Evolutionary conservation across 1,284 basidiomycete species (phyloP).

Genomic region (Gymnopus androsaceus): DNA sequence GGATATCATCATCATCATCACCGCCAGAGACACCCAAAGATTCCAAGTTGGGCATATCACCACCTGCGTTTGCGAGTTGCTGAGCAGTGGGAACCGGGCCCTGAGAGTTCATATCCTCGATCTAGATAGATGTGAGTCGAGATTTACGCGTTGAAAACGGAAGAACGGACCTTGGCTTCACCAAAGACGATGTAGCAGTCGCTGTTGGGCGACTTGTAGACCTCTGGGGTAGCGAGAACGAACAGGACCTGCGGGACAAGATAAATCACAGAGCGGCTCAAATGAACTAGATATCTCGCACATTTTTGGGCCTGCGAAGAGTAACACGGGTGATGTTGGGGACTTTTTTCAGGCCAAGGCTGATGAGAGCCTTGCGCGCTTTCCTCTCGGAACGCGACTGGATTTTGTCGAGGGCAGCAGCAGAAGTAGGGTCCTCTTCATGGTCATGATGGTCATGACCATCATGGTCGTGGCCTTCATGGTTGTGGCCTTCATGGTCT

Average conservation of each 20-base stretch:
- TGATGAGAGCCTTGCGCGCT: constrained; percentile 85
- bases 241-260: constrained; percentile 70
- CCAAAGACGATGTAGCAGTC: constrained; percentile 99
- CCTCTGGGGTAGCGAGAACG: constrained; percentile 92
- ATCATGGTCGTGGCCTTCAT: constrained; percentile 29
- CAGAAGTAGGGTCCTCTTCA: constrained; percentile 81
- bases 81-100: constrained; percentile 85
- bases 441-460: constrained; percentile 59
- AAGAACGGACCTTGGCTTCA: constrained; percentile 79
- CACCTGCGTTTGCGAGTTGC: constrained; percentile 68
- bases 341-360: constrained; percentile 90
- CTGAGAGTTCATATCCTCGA: constrained; percentile 89
- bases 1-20: constrained; percentile 75
- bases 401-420: constrained; percentile 88
- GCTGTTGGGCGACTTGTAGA: constrained; percentile 96
- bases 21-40: constrained; percentile 43
- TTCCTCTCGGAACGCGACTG: constrained; percentile 92
- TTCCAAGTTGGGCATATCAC: constrained; percentile 55
- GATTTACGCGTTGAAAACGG: too few relatives aligned
- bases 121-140: constrained; percentile 40
- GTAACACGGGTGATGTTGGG: constrained; percentile 94
- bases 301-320: constrained; percentile 92
- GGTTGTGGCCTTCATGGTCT: constrained; percentile 62
- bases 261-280: background rate
- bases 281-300: constrained; percentile 38